Base-by-base conservation (phyloP, 1,284 basidiomycete species). In the Lignosus rhinocerotis region DNA sequence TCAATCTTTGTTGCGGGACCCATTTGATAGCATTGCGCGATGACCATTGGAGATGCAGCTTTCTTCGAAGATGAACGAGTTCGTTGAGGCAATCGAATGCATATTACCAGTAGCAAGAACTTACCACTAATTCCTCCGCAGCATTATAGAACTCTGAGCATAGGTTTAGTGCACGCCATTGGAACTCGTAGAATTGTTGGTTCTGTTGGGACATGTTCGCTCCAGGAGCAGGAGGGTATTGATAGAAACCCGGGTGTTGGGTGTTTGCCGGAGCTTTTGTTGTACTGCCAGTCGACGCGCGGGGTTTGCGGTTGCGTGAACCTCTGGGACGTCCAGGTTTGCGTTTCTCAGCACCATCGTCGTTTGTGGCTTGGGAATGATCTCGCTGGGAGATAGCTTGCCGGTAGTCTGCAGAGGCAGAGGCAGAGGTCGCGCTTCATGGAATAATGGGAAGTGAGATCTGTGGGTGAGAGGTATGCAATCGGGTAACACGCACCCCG, bases 81-180 rank as follows among this genome's bases (percentile, higher is more conserved):
- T 12, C 16, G 39, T 55, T 63, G 19, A 55, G 59, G 39, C 31
- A 43, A 32, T 30, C 31, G 17, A 38, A 36, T 30, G 38, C 53
- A 59, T 49, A 59, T 56, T 55, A 62, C 48, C 38, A 48, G 17
- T 49, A 31, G 42, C 33, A 43, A 52, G 34, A 58, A 82, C 89
- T 73, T 70, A 92, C 90, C 55, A 92, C 80, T 47, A 92, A 80
- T 70, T 92, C 90, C 70, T 91, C 90, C 16, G 90, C 90, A 7
- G 90, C 89, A 36, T 85, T 87, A 73, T 92, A 92, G 69, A 92
- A 92, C 69, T 92, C 90, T 2, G 86, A 84, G 71, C 90, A 92
- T 39, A 92, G 75, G 67, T 90, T 90, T 55, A 92, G 72, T 42
- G 91, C 84, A 51, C 88, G 82, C 89, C 90, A 92, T 69, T 92